A percentile compares a stretch with the other conserved stretches of the same genome.
Conservation (phyloP, 176 grass and related monocot genomes). For the Phoenix roebelenii region DNA sequence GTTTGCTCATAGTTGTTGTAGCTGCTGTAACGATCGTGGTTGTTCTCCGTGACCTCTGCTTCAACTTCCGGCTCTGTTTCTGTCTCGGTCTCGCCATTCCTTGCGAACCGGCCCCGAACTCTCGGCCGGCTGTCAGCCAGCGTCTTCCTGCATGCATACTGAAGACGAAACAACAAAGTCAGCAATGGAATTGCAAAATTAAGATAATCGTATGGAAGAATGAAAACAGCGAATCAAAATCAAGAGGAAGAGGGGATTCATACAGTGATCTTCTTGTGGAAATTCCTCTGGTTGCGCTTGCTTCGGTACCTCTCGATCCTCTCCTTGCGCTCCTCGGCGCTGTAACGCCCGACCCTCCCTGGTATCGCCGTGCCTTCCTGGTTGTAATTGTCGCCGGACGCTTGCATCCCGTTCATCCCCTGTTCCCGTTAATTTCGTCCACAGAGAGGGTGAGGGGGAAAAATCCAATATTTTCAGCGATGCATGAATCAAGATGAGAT, state of each 20-base stretch:
- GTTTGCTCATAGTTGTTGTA: constrained; percentile 20
- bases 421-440: constrained; percentile 18
- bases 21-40: constrained; percentile 13
- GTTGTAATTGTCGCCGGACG: constrained; percentile 24
- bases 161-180: not conserved
- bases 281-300: constrained; percentile 86
- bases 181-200: not conserved
- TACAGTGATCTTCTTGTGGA: constrained; percentile 92
- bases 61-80: constrained; percentile 28
- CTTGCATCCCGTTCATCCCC: constrained; percentile 47
- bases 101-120: constrained; percentile 75
- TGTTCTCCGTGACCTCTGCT: constrained; percentile 13
- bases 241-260: not conserved
- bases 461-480: constrained; percentile 2
- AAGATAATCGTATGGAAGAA: not conserved
- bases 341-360: constrained; percentile 58
- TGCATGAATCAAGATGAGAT: not conserved
- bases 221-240: not conserved
- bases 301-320: constrained; percentile 64
- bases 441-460: not conserved
- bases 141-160: constrained; percentile 96
- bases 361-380: constrained; percentile 32
- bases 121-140: constrained; percentile 80
- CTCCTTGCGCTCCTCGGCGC: constrained; percentile 66
- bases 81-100: constrained; percentile 43